Base-by-base conservation (phyloP, 768 basidiomycete species). In the Suillus alpinus region DNA sequence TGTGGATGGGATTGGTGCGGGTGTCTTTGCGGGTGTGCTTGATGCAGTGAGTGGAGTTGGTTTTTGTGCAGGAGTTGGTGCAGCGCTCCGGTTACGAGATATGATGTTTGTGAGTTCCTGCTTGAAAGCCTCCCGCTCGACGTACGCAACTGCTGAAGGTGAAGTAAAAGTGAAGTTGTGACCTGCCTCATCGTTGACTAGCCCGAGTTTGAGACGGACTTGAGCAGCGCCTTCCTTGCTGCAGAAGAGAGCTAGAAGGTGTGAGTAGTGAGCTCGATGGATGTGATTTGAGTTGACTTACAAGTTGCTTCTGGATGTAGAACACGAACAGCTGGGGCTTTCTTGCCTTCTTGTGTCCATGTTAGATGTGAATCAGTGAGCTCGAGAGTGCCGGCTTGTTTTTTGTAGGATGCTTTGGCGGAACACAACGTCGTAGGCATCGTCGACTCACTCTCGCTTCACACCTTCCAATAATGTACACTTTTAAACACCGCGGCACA, bases 341-440 rank as follows among this genome's bases (percentile, higher is more conserved):
- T 80, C 73, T 85, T 86, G 63, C 87, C 86, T 63, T 88, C 85
- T 70, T 88, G 87, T 1, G 86, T 86, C 92, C 93, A 95, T 79
- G 86, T 85, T 3, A 95, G 81, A 67, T 86, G 84, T 6, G 80
- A 77, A 68, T 85, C 81, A 13, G 86, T 91, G 69, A 95, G 86
- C 69, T 91, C 83, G 63, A 95, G 84, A 62, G 84, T 76, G 62
- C 93, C 94, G 16, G 81, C 72, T 56, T 81, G 73, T 79, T 95
- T 95, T 78, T 95, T 95, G 86, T 89, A 95, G 62, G 86, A 85
- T 65, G 89, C 88, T 75, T 85, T 86, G 59, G 89, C 91, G 69
- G 85, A 83, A 77, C 85, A 87, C 71, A 85, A 78, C 74, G 79
- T 79, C 73, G 84, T 77, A 81, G 86, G 83, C 87, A 89, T 88